These are phyloP conservation scores for Hibiscus trionum DNA, from an alignment of 345 rosid species.

Conservation along the genomic window DNA sequence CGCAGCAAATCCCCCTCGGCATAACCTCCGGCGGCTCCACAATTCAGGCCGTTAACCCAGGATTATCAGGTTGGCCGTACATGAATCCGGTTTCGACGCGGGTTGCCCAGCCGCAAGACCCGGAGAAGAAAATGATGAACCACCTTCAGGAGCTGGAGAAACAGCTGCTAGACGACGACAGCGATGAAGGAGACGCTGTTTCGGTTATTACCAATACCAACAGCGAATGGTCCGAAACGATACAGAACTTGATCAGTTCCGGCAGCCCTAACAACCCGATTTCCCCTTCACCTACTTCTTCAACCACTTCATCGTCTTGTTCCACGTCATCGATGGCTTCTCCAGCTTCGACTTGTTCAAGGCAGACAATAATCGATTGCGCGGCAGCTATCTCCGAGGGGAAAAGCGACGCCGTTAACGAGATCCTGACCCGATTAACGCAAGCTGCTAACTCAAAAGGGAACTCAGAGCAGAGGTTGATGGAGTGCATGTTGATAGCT, in stretches of 20 bases:
- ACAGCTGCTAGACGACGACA: not conserved
- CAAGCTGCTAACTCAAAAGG: not conserved
- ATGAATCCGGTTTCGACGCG: slow-evolving; percentile 21
- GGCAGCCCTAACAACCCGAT: not conserved
- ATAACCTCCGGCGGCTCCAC: not conserved
- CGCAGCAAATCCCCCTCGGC: slow-evolving; percentile 13
- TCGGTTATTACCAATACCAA: not conserved
- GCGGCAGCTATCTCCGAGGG: not conserved
- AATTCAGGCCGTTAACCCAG: slow-evolving; percentile 13
- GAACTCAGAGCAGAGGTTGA: not conserved
- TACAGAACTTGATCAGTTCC: not conserved
- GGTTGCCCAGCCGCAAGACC: not conserved
- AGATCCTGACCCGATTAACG: not conserved
- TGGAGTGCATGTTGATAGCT: not conserved
- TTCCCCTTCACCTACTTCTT: not conserved
- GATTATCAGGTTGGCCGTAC: slow-evolving; percentile 26
- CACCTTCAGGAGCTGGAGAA: slow-evolving; percentile 2
- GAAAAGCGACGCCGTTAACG: not conserved
- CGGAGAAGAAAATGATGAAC: slow-evolving; percentile 1
- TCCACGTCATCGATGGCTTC: not conserved
- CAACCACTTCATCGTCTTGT: not conserved
- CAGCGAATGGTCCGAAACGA: not conserved
- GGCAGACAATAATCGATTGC: not conserved
- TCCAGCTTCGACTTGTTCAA: not conserved
- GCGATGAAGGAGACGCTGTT: not conserved